Conservation (phyloP, 2,329 filamentous ascomycete genomes). For the Diaporthe ilicicola region DNA sequence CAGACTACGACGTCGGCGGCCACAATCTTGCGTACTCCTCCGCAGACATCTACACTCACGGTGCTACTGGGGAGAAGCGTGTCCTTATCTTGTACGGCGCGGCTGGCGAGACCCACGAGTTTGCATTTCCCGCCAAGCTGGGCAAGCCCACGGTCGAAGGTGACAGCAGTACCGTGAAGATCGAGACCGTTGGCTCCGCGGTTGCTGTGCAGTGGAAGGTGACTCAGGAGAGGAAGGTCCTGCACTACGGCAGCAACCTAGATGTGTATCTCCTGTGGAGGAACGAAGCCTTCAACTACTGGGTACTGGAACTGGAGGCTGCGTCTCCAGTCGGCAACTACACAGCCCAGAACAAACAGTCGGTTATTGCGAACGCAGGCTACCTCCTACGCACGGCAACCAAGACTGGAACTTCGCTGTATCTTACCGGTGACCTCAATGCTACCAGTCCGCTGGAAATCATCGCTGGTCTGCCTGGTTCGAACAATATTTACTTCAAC, state of each 20-base stretch:
- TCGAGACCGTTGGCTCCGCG: conserved; percentile 31
- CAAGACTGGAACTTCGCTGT: conserved; percentile 63
- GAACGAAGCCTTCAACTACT: conserved; percentile 74
- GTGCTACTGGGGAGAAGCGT: conserved; percentile 66
- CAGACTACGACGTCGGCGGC: conserved; percentile 71
- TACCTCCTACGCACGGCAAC: conserved; percentile 71
- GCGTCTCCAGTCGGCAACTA: conserved; percentile 37
- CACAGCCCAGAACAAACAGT: conserved; percentile 42
- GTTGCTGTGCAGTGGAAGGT: conserved; percentile 45
- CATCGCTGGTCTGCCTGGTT: conserved; percentile 64
- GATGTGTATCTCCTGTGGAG: conserved; percentile 60
- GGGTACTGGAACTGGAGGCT: conserved; percentile 64
- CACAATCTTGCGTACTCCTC: conserved; percentile 71
- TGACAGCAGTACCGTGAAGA: conserved; percentile 37
- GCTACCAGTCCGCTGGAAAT: conserved; percentile 73
- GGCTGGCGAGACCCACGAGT: conserved; percentile 68
- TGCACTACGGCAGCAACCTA: conserved; percentile 48
- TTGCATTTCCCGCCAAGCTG: conserved; percentile 52
- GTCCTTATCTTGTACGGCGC: conserved; percentile 72
- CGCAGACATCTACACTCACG: conserved; percentile 76
- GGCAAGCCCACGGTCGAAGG: conserved; percentile 35
- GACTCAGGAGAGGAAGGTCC: conserved; percentile 39
- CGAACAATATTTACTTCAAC: conserved; percentile 56
- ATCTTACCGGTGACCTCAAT: conserved; percentile 77
- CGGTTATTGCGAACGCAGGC: conserved; percentile 68